phyloP scores from a whole-genome alignment of 345 rosid species.

The Noccaea caerulescens region DNA sequence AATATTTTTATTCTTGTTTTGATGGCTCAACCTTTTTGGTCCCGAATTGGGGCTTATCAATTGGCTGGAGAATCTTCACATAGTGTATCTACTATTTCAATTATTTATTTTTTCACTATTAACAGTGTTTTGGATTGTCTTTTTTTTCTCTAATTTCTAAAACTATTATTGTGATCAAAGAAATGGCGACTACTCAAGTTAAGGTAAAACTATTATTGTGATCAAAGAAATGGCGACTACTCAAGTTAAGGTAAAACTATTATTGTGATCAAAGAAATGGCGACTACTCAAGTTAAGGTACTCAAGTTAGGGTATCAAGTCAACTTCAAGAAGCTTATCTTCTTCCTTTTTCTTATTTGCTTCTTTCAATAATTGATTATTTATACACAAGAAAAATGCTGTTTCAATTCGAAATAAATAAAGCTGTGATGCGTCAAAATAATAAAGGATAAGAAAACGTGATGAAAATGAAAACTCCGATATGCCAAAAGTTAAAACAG shows the following conservation, averaged over 20 bases:
- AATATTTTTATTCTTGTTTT: conserved; percentile 32
- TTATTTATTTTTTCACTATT: background rate
- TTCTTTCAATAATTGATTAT: background rate
- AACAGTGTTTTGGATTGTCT: background rate
- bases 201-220: background rate
- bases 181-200: background rate
- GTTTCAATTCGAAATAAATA: background rate
- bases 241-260: no score
- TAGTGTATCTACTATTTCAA: background rate
- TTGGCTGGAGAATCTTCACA: conserved; percentile 25
- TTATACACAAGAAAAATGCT: background rate
- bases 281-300: no score
- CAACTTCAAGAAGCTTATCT: conserved; percentile 24
- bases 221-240: background rate
- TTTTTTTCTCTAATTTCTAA: background rate
- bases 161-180: background rate
- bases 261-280: background rate
- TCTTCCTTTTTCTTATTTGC: background rate
- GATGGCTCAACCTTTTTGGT: conserved; percentile 35
- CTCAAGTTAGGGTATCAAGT: conserved; percentile 11
- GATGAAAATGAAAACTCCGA: conserved; percentile 6
- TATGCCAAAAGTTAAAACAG: conserved; percentile 1
- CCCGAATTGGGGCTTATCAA: conserved; percentile 12
- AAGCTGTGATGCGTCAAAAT: background rate
- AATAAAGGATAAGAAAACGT: background rate